phyloP scores from a whole-genome alignment of 208 protist species.

The Trypanosoma vivax region DNA sequence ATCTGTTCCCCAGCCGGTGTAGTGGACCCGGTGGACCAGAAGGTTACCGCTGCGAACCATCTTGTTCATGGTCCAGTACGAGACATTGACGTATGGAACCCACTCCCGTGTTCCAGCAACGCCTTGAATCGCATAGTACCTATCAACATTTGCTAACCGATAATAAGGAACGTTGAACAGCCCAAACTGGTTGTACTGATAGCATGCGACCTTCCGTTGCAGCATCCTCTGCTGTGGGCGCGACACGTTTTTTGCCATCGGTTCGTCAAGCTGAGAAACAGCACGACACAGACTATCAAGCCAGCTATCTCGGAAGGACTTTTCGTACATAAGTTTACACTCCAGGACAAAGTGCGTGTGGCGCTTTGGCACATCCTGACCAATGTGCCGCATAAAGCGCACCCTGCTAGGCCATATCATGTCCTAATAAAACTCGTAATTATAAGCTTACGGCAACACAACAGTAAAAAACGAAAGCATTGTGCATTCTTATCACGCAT shows the following conservation, averaged over 20 bases:
- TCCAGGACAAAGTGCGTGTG: constrained; percentile 85
- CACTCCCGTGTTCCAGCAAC: constrained; percentile 78
- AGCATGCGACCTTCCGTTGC: constrained; percentile 82
- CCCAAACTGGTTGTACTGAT: constrained; percentile 89
- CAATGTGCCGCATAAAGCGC: constrained; percentile 74
- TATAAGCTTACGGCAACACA: neutral
- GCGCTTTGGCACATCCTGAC: constrained; percentile 79
- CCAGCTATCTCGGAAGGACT: constrained; percentile 89
- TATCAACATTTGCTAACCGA: constrained; percentile 79
- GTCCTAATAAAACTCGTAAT: constrained; percentile 3
- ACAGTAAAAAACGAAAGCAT: constrained; percentile 1
- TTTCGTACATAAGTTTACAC: constrained; percentile 85
- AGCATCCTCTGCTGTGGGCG: constrained; percentile 69
- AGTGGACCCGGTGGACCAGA: constrained; percentile 84
- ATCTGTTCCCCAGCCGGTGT: constrained; percentile 80
- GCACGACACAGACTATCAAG: constrained; percentile 76
- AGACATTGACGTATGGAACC: constrained; percentile 87
- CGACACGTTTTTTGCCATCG: constrained; percentile 66
- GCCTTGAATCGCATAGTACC: constrained; percentile 76
- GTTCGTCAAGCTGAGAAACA: constrained; percentile 68
- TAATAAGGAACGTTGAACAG: constrained; percentile 80
- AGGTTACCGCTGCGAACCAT: constrained; percentile 79
- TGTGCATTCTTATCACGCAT: too few relatives aligned
- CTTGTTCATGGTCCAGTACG: constrained; percentile 89
- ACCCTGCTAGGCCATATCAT: constrained; percentile 38